Base-by-base conservation (phyloP, 306 rosid genomes). In the Notholithocarpus densiflorus region DNA sequence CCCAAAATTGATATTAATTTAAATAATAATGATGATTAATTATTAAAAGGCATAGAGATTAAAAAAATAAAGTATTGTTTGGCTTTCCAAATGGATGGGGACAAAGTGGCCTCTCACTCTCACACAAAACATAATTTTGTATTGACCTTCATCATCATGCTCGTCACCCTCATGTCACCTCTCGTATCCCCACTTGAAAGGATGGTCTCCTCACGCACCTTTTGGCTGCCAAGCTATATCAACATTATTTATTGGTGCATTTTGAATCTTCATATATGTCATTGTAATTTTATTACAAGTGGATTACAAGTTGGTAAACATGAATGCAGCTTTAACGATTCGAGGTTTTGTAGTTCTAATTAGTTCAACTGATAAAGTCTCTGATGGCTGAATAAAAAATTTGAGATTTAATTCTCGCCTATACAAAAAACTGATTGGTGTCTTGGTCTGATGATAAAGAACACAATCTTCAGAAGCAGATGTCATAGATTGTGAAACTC, bases 51-150 rank as follows among this genome's bases (percentile, higher is more conserved):
- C 75, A 45, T 68, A 59, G 60, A 71, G 73, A 68, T 71, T 48
- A 77, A 40, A 48, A 14, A 71, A 5, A 32, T 53, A 23, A 66
- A 15, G 3, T n/a, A 10, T 37, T 45, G 9, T 56, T 72, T 48
- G 83, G 51, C 26, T 75, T 85, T 73, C 82, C 80, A 76, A 84
- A 80, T 79, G 76, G 80, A 84, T 69, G 84, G 87, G 78, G 87
- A 83, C 88, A 81, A 69, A 75, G 76, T 74, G 86, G 76, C 71
- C 72, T 61, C 68, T 34, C 31, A 82, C 80, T 68, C 72, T 61
- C 68, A 27, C 31, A 82, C 80, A 74, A 75, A 72, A 19, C 80
- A 84, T 78, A 56, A 87, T 81, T 68, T 32, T 79, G 74, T 75
- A 74, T 79, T 81, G 85, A 86, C 86, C 76, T 78, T 76, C 21